Base-by-base conservation (phyloP, 345 rosid species). In the Lenwebbia sp. region DNA sequence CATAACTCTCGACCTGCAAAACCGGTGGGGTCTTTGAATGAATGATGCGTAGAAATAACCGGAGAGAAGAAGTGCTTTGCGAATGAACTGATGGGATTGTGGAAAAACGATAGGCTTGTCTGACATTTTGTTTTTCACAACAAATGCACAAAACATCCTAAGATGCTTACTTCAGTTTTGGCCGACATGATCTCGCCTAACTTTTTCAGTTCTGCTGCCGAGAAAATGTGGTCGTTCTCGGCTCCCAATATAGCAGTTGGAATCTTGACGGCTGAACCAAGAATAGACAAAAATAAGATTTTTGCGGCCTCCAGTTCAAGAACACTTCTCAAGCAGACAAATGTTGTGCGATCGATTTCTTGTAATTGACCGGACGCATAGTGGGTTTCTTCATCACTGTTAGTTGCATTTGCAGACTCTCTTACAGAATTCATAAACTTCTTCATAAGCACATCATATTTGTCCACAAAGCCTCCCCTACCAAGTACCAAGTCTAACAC, bases 161-260 rank as follows among this genome's bases (percentile, higher is more conserved):
- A 53, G 26, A n/a, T 13, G 33, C 83, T 82, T 56, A 88, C 93
- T 89, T 87, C 91, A 22, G 91, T 26, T 58, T 89, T 91, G 5
- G 89, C 51, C 11, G 89, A 88, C 81, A 90, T 75, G 44, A 89
- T 81, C 52, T 88, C 88, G 47, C 86, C 92, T 62, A 85, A 92
- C 33, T 88, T 82, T 50, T 88, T 89, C 85, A 90, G 82, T 62
- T 87, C 86, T 21, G 84, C 89, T 2, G 92, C 87, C 10, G 94
- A 91, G 33, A 89, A 85, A 23, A 40, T 6, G 3, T 60, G 87
- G 83, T 91, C 94, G 25, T 84, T 76, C 88, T 92, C 93, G n/a
- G 92, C 93, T 60, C 93, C 93, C 83, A 91, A 65, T 26, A 92
- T 54, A 47, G 92, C 89, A 84, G 89, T 87, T 11, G 94, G 92